Base-by-base conservation (phyloP, 176 grass and related monocot genomes). In the Triticum dicoccoides region DNA sequence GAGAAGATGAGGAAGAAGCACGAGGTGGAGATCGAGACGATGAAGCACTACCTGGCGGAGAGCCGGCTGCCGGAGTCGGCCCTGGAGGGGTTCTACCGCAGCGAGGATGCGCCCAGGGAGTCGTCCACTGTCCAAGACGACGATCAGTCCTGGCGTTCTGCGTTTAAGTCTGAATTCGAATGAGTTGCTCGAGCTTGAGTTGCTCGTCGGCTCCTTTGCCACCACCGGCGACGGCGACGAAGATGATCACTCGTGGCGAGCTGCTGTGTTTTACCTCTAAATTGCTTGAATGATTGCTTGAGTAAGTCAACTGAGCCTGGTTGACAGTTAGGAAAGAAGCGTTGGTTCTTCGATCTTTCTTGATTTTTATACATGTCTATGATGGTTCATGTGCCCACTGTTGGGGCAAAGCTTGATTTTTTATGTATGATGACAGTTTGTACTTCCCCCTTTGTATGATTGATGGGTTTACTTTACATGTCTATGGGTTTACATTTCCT, bases 1-100 rank as follows among this genome's bases (percentile, higher is more conserved):
- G 94, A 93, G 73, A 99, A 99, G 87, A 86, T 79, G 82, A 99
- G 91, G 80, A 97, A 94, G 69, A 97, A 93, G 87, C 92, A 99
- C 39, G 77, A 89, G 59, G 80, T 97, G 86, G 97, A 99, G 89
- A 49, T 99, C 56, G 90, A 89, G 15, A 99, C 97, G 9, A 93
- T 99, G 97, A 99, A 97, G 87, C 89, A 91, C 82, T 95, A 91
- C 89, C 92, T 99, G 11, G 92, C 90, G 0, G 97, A 94, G 80
- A 99, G 97, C 85, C 94, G 94, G 49, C 85, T 97, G 18, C 97
- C 94, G 0, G 94, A 99, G 45, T 94, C 97, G 3, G 97, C 97
- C 4, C 18, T 99, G 67, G 94, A 87, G 41, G 84, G 66, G 5
- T 91, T 89, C 87, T 97, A 91, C 73, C 89, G 73, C 10, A 77